Conservation (phyloP, 495 filamentous ascomycete genomes). For the Podospora tetraspora region DNA sequence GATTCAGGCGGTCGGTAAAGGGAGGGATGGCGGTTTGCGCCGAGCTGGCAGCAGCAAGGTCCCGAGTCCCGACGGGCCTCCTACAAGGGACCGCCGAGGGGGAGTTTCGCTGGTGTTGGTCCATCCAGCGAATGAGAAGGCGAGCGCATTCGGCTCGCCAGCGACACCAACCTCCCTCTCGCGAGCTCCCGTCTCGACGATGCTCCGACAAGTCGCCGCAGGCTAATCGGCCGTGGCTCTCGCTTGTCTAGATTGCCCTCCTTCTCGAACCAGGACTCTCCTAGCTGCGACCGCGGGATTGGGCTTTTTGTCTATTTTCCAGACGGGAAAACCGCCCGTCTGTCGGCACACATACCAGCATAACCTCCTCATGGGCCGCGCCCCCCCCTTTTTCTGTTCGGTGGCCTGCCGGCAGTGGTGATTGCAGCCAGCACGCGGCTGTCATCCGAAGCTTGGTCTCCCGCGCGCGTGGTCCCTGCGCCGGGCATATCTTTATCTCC, state of each 20-base stretch:
- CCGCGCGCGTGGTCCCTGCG: constrained; percentile 6
- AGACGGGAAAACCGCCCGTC: background rate
- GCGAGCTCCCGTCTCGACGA: background rate
- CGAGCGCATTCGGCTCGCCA: constrained; percentile 7
- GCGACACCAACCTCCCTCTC: background rate
- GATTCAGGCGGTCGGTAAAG: constrained; percentile 13
- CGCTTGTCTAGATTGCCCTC: constrained; percentile 15
- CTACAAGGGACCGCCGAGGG: background rate
- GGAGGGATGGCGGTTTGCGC: constrained; percentile 1
- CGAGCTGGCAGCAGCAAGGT: background rate
- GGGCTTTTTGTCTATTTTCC: background rate
- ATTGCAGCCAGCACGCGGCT: background rate
- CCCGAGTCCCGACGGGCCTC: background rate
- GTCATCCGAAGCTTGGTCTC: constrained; percentile 11
- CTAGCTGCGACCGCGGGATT: constrained; percentile 7
- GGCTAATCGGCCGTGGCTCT: constrained; percentile 9
- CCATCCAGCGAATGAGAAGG: constrained; percentile 2
- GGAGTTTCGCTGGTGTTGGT: background rate
- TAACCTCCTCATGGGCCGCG: background rate
- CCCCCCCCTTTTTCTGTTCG: background rate
- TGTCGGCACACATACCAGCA: background rate
- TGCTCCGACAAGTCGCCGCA: constrained; percentile 1
- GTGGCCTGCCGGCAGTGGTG: constrained; percentile 5
- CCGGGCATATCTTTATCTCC: constrained; percentile 3
- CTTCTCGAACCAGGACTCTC: constrained; percentile 12